A percentile compares a stretch with the other conserved stretches of the same genome.
These are phyloP conservation scores for Penicillium bovifimosum DNA, from an alignment of 495 filamentous ascomycete genomes.

Conservation along the genomic window DNA sequence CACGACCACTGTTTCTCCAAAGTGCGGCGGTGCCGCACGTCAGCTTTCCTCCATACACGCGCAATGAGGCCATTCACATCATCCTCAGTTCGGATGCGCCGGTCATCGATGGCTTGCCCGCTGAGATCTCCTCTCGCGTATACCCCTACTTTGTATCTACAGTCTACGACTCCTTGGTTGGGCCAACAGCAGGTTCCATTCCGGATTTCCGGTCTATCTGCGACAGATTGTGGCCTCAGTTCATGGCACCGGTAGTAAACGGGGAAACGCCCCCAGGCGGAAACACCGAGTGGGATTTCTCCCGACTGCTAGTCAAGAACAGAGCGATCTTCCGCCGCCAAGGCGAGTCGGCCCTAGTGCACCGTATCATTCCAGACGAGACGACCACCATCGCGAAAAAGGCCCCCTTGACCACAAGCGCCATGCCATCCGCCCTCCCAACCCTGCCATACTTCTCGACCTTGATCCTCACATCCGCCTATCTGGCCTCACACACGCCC, in stretches of 20 bases:
- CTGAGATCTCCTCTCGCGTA: constrained; percentile 26
- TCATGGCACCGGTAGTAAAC: constrained; percentile 48
- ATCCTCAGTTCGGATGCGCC: constrained; percentile 48
- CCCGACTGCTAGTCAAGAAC: constrained; percentile 68
- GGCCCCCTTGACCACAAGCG: constrained; percentile 23
- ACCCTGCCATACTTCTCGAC: constrained; percentile 74
- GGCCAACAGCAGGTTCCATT: constrained; percentile 43
- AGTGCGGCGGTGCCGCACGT: constrained; percentile 69
- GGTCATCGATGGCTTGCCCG: constrained; percentile 23
- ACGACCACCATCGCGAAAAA: constrained; percentile 17
- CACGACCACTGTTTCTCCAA: constrained; percentile 66
- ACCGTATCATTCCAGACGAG: constrained; percentile 55
- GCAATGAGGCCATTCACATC: constrained; percentile 69
- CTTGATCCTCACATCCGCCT: constrained; percentile 77
- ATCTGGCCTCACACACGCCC: constrained; percentile 86
- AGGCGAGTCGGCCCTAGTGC: constrained; percentile 65
- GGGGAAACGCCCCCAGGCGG: constrained; percentile 33
- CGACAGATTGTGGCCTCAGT: constrained; percentile 74
- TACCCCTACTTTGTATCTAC: constrained; percentile 43
- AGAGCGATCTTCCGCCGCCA: constrained; percentile 72
- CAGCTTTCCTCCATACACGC: constrained; percentile 80
- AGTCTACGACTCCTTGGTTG: constrained; percentile 37
- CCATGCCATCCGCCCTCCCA: constrained; percentile 35
- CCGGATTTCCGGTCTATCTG: constrained; percentile 36
- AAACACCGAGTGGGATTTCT: constrained; percentile 67